phyloP scores from a whole-genome alignment of 192 early-diverging fungal species.

The Gigaspora rosea region DNA sequence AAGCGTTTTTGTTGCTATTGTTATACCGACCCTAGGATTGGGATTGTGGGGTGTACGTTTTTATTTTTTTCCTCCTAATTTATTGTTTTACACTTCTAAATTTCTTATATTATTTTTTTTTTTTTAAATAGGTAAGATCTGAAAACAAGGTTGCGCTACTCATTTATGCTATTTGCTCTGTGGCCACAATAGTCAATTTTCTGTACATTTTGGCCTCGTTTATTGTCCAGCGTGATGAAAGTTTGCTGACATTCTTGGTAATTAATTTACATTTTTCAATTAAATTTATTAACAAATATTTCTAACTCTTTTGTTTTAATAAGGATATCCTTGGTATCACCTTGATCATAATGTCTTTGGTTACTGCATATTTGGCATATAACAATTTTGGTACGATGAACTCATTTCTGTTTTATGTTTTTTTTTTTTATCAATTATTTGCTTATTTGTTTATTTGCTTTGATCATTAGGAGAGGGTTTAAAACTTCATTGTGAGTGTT shows the following conservation, averaged over 20 bases:
- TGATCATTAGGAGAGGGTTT: not conserved
- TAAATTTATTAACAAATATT: not conserved
- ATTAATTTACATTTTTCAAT: not conserved
- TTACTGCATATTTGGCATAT: slow-evolving; percentile 7
- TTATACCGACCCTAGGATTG: slow-evolving; percentile 14
- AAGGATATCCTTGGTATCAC: slow-evolving; percentile 25
- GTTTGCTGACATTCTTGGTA: slow-evolving; percentile 17
- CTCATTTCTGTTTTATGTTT: not conserved
- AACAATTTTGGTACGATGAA: slow-evolving; percentile 15
- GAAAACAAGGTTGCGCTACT: slow-evolving; percentile 22
- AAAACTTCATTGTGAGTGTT: not conserved
- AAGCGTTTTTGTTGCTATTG: slow-evolving; percentile 10
- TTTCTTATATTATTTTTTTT: not conserved
- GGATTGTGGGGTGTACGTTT: slow-evolving; percentile 28
- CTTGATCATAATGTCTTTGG: slow-evolving; percentile 1
- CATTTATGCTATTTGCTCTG: slow-evolving; percentile 1
- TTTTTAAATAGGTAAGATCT: slow-evolving; percentile 15
- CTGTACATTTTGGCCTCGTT: slow-evolving; percentile 13
- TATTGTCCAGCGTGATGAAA: slow-evolving; percentile 19
- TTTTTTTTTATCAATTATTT: not conserved
- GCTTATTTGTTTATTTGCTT: not conserved
- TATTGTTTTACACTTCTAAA: not conserved
- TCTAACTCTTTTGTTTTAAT: not conserved
- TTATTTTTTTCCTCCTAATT: not conserved
- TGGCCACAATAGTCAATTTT: slow-evolving; percentile 1